phyloP scores from a whole-genome alignment of 352 stramenopile genomes.

The Phytopythium ostracodes region DNA sequence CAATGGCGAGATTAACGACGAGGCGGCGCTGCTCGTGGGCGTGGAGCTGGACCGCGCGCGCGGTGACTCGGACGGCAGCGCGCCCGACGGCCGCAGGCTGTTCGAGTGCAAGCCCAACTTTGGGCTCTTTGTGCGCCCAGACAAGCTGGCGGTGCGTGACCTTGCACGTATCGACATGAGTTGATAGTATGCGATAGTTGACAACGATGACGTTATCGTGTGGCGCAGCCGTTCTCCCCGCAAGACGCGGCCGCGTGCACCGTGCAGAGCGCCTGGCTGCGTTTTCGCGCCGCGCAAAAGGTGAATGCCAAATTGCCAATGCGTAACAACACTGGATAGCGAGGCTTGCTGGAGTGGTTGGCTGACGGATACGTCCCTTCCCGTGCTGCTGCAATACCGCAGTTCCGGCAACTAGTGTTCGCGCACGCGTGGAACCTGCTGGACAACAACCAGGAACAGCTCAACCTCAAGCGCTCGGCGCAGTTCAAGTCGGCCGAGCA shows the following conservation, averaged over 20 bases:
- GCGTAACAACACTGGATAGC: background rate
- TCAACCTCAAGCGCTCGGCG: constrained; percentile 84
- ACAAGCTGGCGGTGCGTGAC: constrained; percentile 53
- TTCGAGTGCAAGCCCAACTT: constrained; percentile 84
- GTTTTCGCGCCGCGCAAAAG: constrained; percentile 68
- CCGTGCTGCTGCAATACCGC: background rate
- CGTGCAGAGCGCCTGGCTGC: constrained; percentile 74
- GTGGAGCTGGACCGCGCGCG: constrained; percentile 80
- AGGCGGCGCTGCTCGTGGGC: constrained; percentile 50
- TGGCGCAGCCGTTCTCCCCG: constrained; percentile 65
- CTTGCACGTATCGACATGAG: background rate
- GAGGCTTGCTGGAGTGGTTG: background rate
- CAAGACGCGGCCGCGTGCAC: constrained; percentile 68
- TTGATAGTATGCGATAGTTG: background rate
- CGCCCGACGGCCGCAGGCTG: constrained; percentile 57
- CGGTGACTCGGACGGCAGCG: constrained; percentile 71
- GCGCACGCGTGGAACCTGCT: constrained; percentile 87
- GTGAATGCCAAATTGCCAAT: constrained; percentile 14
- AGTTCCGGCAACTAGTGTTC: constrained; percentile 79
- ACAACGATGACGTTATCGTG: background rate
- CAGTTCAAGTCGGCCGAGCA: constrained; percentile 85
- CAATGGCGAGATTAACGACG: background rate
- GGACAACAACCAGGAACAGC: constrained; percentile 89
- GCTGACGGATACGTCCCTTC: background rate
- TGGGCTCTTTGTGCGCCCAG: constrained; percentile 82